Evolutionary conservation across 805 yeast species (phyloP), one percentile per base, ranked within the genome.

Genomic region (Diddensiella transvaalensis): DNA sequence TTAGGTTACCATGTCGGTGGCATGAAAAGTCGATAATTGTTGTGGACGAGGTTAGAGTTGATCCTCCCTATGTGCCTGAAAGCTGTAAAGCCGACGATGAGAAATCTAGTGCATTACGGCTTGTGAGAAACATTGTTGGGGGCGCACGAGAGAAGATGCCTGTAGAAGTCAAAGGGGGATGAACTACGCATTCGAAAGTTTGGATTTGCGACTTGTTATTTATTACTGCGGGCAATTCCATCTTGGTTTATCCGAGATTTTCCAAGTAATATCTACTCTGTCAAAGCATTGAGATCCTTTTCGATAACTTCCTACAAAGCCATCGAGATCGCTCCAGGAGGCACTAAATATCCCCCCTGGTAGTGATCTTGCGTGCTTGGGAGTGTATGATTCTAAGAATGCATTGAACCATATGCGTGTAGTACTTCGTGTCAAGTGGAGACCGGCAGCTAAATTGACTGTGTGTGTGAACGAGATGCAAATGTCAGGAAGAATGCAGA

Each of bases 311-410:
- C 93, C 95, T 53, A 75, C 74, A 49, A 72, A 73, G 0, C 95
- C 95, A 63, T 86, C 95, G 56, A 83, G 67, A 0, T 77, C 73
- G 2, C 70, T 68, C 82, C 83, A 80, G 35, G 52, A 38, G 21
- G 54, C 51, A 10, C 47, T 36, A 35, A 59, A 59, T 44, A 24
- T 22, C 50, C 57, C 39, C 44, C 54, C 22, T 6, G 38, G 21
- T 13, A 35, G 17, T 4, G 32, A 11, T n/a, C 4, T 15, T 11
- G 17, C 24, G 18, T 10, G 11, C 19, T 21, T 21, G 10, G 43
- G 33, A 15, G 17, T 13, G 33, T 60, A 41, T 6, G 69, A 59
- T 53, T 77, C 81, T 61, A 75, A 72, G 49, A 62, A 68, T 1
- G 69, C 42, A 49, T 77, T 77, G 48, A 76, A 62, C 76, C 79